Conservation (phyloP, 768 basidiomycete genomes). For the Naematelia encephala region DNA sequence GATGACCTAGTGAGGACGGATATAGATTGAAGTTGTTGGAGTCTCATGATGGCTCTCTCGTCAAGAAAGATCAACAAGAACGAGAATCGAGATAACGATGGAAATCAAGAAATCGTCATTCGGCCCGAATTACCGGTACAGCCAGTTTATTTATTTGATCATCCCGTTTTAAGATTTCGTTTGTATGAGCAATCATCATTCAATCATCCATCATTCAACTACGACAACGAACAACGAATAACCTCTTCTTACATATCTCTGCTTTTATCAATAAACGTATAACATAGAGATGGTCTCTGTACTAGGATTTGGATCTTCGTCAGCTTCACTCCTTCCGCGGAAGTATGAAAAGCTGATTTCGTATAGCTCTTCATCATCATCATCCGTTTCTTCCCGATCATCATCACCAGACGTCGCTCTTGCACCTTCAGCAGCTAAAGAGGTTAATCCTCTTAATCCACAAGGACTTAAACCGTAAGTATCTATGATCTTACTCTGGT, state of each 20-base stretch:
- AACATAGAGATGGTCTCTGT: constrained; percentile 26
- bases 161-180: neutral
- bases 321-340: neutral
- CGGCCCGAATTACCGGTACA: neutral
- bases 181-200: too few relatives aligned
- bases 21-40: too few relatives aligned
- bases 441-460: constrained; percentile 79
- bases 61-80: too few relatives aligned
- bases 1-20: too few relatives aligned
- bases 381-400: constrained; percentile 20
- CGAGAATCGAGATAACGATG: too few relatives aligned
- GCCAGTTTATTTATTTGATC: neutral
- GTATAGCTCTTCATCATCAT: neutral
- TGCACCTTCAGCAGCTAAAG: constrained; percentile 26
- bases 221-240: too few relatives aligned
- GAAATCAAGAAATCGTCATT: neutral
- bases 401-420: constrained; percentile 19
- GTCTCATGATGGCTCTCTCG: too few relatives aligned
- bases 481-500: neutral
- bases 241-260: neutral
- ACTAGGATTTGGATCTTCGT: constrained; percentile 19
- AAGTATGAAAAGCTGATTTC: neutral
- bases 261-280: neutral
- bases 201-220: too few relatives aligned
- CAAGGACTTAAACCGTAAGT: constrained; percentile 91